A percentile compares a stretch with the other conserved stretches of the same genome.
phyloP scores from a whole-genome alignment of 768 basidiomycete species.

The Cyclocybe cylindracea region DNA sequence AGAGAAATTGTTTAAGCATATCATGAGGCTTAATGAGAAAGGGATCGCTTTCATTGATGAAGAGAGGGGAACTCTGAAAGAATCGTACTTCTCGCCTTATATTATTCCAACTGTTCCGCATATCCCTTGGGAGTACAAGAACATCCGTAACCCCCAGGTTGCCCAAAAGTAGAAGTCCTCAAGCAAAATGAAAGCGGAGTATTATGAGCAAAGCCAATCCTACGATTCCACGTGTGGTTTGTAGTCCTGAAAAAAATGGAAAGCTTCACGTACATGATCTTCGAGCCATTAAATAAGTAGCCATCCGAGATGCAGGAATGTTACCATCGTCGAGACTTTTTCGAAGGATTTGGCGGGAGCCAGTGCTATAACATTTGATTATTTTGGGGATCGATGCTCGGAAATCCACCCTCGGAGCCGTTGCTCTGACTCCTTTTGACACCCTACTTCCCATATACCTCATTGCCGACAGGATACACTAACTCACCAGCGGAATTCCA shows the following conservation, averaged over 20 bases:
- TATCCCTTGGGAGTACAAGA: conserved; percentile 32
- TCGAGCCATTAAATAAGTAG: conserved; percentile 38
- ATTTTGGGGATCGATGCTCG: conserved; percentile 37
- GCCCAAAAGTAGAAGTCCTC: conserved; percentile 25
- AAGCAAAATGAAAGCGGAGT: conserved; percentile 36
- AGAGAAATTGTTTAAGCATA: too few species aligned
- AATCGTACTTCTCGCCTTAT: conserved; percentile 24
- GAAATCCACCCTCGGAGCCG: conserved; percentile 17
- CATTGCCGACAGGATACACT: conserved; percentile 40
- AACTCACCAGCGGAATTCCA: conserved; percentile 35
- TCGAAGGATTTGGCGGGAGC: conserved; percentile 26
- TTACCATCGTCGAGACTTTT: conserved; percentile 35
- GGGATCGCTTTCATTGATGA: too few species aligned
- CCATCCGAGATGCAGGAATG: conserved; percentile 35
- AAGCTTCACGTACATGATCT: conserved; percentile 37
- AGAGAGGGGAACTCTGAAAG: conserved; percentile 10
- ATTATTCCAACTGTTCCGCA: conserved; percentile 33
- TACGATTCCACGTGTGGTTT: conserved; percentile 40
- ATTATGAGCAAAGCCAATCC: conserved; percentile 35
- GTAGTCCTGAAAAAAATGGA: conserved; percentile 36
- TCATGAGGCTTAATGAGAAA: too few species aligned
- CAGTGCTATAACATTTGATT: conserved; percentile 31
- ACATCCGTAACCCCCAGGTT: conserved; percentile 38
- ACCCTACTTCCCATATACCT: conserved; percentile 28
- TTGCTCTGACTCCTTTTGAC: conserved; percentile 41